Evolutionary conservation across 352 stramenopile genomes (phyloP), one percentile per base, ranked within the genome.

Genomic region (Globisporangium paroecandrum): DNA sequence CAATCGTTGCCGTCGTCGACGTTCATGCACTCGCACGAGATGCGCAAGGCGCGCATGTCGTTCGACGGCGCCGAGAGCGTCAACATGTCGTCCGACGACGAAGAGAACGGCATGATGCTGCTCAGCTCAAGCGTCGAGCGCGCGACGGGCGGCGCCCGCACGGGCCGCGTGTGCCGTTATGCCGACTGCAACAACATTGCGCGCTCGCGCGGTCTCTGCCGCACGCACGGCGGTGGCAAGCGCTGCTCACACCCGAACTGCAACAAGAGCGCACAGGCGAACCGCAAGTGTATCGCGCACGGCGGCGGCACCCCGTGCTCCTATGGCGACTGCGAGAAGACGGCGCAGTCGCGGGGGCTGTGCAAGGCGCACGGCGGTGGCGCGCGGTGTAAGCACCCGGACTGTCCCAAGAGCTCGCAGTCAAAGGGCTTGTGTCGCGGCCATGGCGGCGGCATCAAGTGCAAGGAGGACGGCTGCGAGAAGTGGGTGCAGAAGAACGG

Each of bases 401-500:
- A 93, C 63, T 95, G 87, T 61, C 84, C 87, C 20, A 95, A 95
- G 77, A 93, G 83, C 74, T 91, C 80, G 22, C 87, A 95, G 71
- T 91, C 81, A 1, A 91, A 91, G 67, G 87, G 87, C 4, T 72
- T 95, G 24, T 95, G 87, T 47, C 86, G 87, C 60, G 87, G 86
- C 62, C 87, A 95, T 64, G 87, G 86, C 62, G 87, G 87, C 36
- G 87, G 86, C 64, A 92, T 94, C 65, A 93, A 93, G 73, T 95
- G 87, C 68, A 95, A 94, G 70, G 83, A 87, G 47, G 85, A 92
- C 57, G 84, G 87, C 18, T 95, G 87, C 61, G 87, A 93, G 64
- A 95, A 95, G 74, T 94, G 87, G 86, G 86, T 94, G 69, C 87
- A 95, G 76, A 93, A 92, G 78, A 94, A 94, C 68, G 87, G 86